Conservation (phyloP, 768 basidiomycete species). For the Russula ochroleuca region DNA sequence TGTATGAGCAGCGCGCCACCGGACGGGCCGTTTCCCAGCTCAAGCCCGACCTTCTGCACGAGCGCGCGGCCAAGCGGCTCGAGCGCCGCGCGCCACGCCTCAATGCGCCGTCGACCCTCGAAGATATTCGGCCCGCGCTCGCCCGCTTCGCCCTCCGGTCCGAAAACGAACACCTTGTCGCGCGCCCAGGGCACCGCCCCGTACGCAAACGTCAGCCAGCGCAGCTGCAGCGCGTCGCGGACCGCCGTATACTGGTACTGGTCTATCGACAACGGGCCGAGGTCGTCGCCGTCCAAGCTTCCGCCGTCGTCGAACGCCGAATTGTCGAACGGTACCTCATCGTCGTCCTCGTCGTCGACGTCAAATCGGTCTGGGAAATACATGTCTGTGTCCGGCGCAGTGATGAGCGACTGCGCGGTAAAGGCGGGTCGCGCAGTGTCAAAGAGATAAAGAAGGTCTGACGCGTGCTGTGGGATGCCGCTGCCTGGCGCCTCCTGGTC, state of each 20-base stretch:
- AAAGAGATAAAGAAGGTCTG: conserved; percentile 74
- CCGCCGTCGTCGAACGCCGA: conserved; percentile 29
- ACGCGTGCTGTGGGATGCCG: conserved; percentile 62
- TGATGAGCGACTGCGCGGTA: conserved; percentile 24
- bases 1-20: conserved; percentile 22
- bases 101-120: conserved; percentile 55
- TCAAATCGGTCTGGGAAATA: conserved; percentile 32
- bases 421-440: conserved; percentile 59
- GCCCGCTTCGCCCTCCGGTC: conserved; percentile 77
- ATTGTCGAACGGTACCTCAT: conserved; percentile 38
- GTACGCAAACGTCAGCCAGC: conserved; percentile 72
- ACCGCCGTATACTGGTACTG: conserved; percentile 63
- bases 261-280: conserved; percentile 57
- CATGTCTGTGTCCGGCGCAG: conserved; percentile 34
- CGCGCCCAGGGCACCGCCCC: conserved; percentile 69
- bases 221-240: conserved; percentile 64
- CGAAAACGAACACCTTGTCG: conserved; percentile 71
- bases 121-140: conserved; percentile 64
- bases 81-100: conserved; percentile 60
- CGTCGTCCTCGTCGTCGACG: conserved; percentile 28
- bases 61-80: conserved; percentile 63
- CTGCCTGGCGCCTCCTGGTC: conserved; percentile 72
- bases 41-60: conserved; percentile 68
- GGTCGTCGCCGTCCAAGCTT: conserved; percentile 42
- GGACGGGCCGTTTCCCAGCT: conserved; percentile 66